phyloP scores from a whole-genome alignment of 139 green algal genomes.

The Gonium pectorale region DNA sequence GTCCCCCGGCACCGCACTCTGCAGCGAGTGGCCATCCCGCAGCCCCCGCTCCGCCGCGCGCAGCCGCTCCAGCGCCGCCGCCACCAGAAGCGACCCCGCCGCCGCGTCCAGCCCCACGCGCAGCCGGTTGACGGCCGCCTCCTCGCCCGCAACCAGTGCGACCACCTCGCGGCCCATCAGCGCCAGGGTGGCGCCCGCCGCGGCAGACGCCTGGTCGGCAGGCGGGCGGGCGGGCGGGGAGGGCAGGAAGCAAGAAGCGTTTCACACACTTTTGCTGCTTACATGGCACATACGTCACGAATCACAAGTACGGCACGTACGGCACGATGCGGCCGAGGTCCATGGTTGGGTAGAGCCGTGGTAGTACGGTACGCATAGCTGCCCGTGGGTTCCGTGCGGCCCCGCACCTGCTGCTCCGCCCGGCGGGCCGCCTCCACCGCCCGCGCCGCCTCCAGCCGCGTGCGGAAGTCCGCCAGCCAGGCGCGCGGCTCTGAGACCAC shows the following conservation, averaged over 20 bases:
- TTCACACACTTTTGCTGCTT: too few species aligned
- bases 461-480: slow-evolving; percentile 17
- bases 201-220: slow-evolving; percentile 17
- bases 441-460: slow-evolving; percentile 1
- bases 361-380: too few species aligned
- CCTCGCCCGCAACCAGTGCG: slow-evolving; percentile 11
- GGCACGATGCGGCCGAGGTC: too few species aligned
- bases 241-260: too few species aligned
- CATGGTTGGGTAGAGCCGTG: too few species aligned
- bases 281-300: too few species aligned
- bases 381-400: too few species aligned
- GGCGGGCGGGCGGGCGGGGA: too few species aligned
- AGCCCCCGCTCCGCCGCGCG: not conserved
- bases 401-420: slow-evolving; percentile 23
- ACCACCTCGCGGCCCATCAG: slow-evolving; percentile 49
- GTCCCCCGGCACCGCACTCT: not conserved
- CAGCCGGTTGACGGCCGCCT: not conserved
- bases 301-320: too few species aligned
- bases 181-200: not conserved
- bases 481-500: not conserved
- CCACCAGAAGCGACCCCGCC: slow-evolving; percentile 25
- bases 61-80: not conserved
- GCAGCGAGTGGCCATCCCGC: not conserved
- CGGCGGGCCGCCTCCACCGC: slow-evolving; percentile 2
- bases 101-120: slow-evolving; percentile 32